Evolutionary conservation across 768 basidiomycete genomes (phyloP).

Genomic region (Rhodotorula diobovata): DNA sequence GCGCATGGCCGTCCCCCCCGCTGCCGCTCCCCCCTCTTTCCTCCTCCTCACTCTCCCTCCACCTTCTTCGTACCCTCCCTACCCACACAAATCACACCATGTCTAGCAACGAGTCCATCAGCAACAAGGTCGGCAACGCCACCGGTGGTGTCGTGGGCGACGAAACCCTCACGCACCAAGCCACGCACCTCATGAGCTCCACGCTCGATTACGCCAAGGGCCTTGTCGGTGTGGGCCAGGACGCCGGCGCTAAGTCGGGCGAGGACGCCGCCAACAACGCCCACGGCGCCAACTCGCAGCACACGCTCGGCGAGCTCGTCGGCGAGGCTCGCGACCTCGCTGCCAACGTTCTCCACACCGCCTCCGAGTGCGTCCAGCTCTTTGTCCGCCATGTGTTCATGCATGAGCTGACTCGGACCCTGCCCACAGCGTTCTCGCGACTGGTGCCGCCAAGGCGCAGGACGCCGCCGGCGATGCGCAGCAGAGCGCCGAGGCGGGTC

Average conservation of each 20-base stretch:
- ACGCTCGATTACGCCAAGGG: conserved; percentile 30
- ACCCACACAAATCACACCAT: not conserved
- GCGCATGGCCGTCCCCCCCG: not conserved
- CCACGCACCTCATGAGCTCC: conserved; percentile 4
- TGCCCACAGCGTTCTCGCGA: conserved; percentile 5
- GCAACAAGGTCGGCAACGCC: conserved; percentile 11
- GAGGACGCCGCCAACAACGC: not conserved
- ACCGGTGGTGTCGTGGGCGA: conserved; percentile 23
- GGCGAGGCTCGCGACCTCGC: conserved; percentile 22
- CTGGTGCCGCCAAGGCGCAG: conserved; percentile 26
- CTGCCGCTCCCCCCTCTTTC: not conserved
- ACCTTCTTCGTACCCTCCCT: not conserved
- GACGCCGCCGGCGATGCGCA: conserved; percentile 27
- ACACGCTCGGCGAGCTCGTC: conserved; percentile 28
- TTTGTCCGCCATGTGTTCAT: not conserved
- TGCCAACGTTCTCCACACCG: conserved; percentile 16
- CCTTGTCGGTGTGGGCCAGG: conserved; percentile 19
- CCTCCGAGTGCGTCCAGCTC: conserved; percentile 11
- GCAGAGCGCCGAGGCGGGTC: conserved; percentile 10
- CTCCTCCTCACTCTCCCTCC: not conserved
- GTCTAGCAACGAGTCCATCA: conserved; percentile 12
- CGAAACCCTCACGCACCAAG: conserved; percentile 21
- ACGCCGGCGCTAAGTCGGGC: conserved; percentile 10
- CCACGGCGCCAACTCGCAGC: conserved; percentile 6
- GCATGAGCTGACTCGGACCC: not conserved